These are phyloP conservation scores for Aspergillus aculeatinus DNA, from an alignment of 2,329 filamentous ascomycete species.

Conservation along the genomic window DNA sequence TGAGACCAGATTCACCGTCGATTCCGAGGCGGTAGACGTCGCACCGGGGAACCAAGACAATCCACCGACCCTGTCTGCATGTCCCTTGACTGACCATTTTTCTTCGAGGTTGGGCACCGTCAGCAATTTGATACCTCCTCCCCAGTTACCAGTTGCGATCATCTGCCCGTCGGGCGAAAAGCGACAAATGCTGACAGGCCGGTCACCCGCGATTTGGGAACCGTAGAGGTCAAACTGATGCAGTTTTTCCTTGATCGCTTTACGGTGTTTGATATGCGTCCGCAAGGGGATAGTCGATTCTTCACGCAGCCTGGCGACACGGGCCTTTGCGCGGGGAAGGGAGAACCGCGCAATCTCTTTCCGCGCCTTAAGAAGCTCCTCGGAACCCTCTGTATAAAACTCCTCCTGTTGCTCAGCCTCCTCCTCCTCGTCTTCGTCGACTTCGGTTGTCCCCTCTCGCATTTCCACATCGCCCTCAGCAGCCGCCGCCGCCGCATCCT, in stretches of 20 bases:
- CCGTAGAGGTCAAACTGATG: conserved; percentile 86
- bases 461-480: conserved; percentile 53
- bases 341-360: conserved; percentile 80
- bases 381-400: conserved; percentile 84
- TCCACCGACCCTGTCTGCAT: conserved; percentile 85
- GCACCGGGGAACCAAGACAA: conserved; percentile 86
- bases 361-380: conserved; percentile 71
- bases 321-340: conserved; percentile 74
- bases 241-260: conserved; percentile 79
- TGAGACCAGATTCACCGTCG: conserved; percentile 80
- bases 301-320: conserved; percentile 72
- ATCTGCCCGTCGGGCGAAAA: conserved; percentile 83
- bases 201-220: conserved; percentile 86
- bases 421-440: conserved; percentile 59
- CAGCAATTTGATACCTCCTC: conserved; percentile 81
- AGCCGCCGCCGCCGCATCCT: conserved; percentile 49
- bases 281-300: conserved; percentile 82
- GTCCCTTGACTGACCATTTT: conserved; percentile 73
- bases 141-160: conserved; percentile 90
- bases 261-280: conserved; percentile 89
- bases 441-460: conserved; percentile 47
- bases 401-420: conserved; percentile 81
- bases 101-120: conserved; percentile 79
- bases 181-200: conserved; percentile 86
- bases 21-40: conserved; percentile 69